Percentiles rank a stretch among this genome's conserved stretches.
These are phyloP conservation scores for Colletotrichum nymphaeae DNA, from an alignment of 2,329 filamentous ascomycete species.

Conservation along the genomic window DNA sequence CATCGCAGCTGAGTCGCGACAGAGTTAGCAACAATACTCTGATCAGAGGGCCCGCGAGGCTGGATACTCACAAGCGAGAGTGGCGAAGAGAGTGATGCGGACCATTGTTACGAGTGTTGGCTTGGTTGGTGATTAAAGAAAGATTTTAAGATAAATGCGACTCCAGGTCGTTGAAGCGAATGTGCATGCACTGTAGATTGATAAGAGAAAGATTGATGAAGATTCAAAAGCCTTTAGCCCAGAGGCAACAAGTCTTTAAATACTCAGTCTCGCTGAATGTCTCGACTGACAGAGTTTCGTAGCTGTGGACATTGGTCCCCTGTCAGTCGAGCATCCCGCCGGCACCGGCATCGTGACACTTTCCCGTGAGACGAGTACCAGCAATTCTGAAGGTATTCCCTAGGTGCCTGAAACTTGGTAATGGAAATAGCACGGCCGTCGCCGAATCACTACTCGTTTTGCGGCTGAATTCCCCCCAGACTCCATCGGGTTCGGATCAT, in stretches of 20 bases:
- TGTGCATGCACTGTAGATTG: conserved; percentile 11
- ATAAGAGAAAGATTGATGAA: not conserved
- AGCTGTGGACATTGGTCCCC: not conserved
- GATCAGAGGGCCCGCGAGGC: not conserved
- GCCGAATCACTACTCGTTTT: not conserved
- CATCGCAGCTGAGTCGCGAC: conserved; percentile 33
- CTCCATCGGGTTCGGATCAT: not conserved
- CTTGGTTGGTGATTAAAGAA: not conserved
- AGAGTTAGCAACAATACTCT: not conserved
- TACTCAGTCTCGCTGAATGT: not conserved
- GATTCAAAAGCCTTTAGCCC: not conserved
- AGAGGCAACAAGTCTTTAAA: not conserved
- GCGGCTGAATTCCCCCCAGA: not conserved
- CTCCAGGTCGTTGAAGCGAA: conserved; percentile 32
- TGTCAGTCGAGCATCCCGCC: not conserved
- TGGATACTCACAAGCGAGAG: conserved; percentile 41
- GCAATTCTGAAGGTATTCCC: not conserved
- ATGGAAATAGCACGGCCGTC: not conserved
- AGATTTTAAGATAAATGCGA: not conserved
- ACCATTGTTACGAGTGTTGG: conserved; percentile 37
- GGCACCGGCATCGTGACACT: conserved; percentile 4
- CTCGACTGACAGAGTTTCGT: not conserved
- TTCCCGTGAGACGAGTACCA: not conserved
- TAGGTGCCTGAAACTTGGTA: conserved; percentile 16
- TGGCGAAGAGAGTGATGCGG: conserved; percentile 39